Evolutionary conservation across 2,329 filamentous ascomycete genomes (phyloP), one percentile per base, ranked within the genome.

Genomic region (Emericellopsis cladophorae): DNA sequence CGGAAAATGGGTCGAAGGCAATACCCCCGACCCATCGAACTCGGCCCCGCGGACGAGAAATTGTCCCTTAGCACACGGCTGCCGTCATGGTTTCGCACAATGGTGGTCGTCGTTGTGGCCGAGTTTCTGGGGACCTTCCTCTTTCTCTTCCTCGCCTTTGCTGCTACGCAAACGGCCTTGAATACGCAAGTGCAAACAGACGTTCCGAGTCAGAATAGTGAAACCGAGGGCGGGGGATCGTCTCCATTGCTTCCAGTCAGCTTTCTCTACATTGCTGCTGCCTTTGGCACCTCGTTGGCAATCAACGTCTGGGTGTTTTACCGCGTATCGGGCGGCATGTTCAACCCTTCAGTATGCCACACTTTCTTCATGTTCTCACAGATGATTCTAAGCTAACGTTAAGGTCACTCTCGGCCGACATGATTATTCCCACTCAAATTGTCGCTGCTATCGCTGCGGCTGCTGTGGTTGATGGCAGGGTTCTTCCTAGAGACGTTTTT

Each of bases 401-500:
- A 23, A 68, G 65, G 61, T 69, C 18, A 78, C 78, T 0, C 55
- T 82, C 1, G 75, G 70, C 66, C 34, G 26, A 33, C 31, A 48
- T 74, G 2, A 64, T 81, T 39, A 57, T 79, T 39, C 55, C 67
- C 5, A 67, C 73, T 1, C 79, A 84, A 51, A 50, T 83, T 8
- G 50, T 76, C 2, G 79, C 62, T 5, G 72, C 66, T 6, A 79
- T 83, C 36, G 66, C 70, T 2, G 71, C 79, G 2, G 70, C 75
- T 0, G 76, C 67, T 15, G 64, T 81, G 1, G 68, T 74, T 2
- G 65, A 68, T 29, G 70, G 63, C 1, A 59, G 79, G 79, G 7
- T 60, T 83, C 33, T 81, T 83, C 51, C 70, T 83, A 37, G 79
- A 83, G 56, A 71, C 79, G 61, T 78, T 82, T 49, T 63, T 81